Conservation (phyloP, 208 protist species). For the Crithidia expoeki region DNA sequence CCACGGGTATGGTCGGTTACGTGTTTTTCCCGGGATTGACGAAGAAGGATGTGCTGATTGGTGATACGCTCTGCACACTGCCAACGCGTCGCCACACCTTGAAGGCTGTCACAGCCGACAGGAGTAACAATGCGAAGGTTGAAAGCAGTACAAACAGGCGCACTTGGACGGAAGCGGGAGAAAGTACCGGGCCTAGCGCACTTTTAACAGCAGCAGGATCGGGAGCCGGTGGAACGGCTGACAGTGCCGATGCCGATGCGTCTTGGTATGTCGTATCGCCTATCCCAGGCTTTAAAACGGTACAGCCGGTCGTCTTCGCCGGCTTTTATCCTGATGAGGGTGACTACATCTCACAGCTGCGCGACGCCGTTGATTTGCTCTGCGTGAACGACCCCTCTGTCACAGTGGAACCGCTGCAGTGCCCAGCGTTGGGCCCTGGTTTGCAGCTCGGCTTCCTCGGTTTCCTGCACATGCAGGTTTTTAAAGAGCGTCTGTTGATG, state of each 20-base stretch:
- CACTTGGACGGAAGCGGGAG: background rate
- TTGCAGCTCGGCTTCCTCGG: constrained; percentile 98
- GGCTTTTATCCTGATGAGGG: constrained; percentile 95
- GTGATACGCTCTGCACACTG: constrained; percentile 93
- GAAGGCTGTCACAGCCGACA: constrained; percentile 20
- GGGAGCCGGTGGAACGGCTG: background rate
- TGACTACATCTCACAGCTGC: constrained; percentile 84
- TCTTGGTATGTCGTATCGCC: constrained; percentile 30
- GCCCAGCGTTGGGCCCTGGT: constrained; percentile 89
- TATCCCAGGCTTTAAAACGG: constrained; percentile 72
- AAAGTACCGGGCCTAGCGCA: background rate
- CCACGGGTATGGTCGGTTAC: constrained; percentile 97
- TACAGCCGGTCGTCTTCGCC: constrained; percentile 95
- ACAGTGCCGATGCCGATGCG: background rate
- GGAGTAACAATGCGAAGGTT: background rate
- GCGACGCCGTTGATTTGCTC: constrained; percentile 91
- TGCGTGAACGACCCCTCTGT: constrained; percentile 96
- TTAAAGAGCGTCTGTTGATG: constrained; percentile 93
- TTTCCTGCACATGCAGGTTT: constrained; percentile 98
- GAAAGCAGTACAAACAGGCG: background rate
- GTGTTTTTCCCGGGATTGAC: constrained; percentile 84
- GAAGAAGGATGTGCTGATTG: constrained; percentile 91
- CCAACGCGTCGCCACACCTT: constrained; percentile 64
- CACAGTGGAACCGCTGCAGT: constrained; percentile 80
- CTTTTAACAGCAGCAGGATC: background rate